Percentiles rank a stretch among this genome's conserved stretches.
phyloP scores from a whole-genome alignment of 2,329 filamentous ascomycete species.

The Fusarium fujikuroi region DNA sequence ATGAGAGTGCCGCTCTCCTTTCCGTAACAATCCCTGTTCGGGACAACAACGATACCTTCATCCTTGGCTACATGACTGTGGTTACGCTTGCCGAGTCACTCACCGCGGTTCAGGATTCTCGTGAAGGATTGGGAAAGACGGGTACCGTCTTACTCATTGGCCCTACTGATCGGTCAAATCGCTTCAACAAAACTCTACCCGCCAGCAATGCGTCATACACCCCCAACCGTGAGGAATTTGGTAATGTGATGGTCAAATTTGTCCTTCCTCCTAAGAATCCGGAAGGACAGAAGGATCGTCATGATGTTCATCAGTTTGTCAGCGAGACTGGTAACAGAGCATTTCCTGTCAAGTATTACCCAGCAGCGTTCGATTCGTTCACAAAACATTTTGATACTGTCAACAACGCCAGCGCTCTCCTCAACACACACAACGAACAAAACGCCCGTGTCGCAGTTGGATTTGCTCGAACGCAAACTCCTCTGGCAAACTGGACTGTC shows the following conservation, averaged over 20 bases:
- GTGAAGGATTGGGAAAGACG: conserved; percentile 76
- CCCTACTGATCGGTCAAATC: conserved; percentile 73
- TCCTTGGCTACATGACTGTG: conserved; percentile 86
- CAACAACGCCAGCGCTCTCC: conserved; percentile 75
- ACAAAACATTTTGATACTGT: conserved; percentile 58
- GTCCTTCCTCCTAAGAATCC: conserved; percentile 65
- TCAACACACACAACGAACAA: conserved; percentile 80
- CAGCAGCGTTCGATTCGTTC: conserved; percentile 71
- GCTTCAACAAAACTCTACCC: conserved; percentile 60
- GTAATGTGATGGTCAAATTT: conserved; percentile 63
- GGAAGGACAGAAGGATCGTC: conserved; percentile 57
- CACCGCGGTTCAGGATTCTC: conserved; percentile 68
- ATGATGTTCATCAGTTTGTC: conserved; percentile 48
- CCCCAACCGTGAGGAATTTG: conserved; percentile 53
- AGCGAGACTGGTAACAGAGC: conserved; percentile 57
- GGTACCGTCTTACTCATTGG: conserved; percentile 78
- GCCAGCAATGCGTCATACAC: conserved; percentile 60
- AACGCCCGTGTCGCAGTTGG: conserved; percentile 78
- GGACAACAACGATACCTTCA: conserved; percentile 67
- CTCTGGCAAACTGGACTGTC: conserved; percentile 83
- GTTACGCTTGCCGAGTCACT: conserved; percentile 76
- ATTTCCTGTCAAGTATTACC: conserved; percentile 71
- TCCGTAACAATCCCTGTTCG: conserved; percentile 85
- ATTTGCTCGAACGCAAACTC: conserved; percentile 74
- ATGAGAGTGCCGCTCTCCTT: conserved; percentile 77